phyloP scores from a whole-genome alignment of 352 stramenopile species.

The Pythium inflatum region DNA sequence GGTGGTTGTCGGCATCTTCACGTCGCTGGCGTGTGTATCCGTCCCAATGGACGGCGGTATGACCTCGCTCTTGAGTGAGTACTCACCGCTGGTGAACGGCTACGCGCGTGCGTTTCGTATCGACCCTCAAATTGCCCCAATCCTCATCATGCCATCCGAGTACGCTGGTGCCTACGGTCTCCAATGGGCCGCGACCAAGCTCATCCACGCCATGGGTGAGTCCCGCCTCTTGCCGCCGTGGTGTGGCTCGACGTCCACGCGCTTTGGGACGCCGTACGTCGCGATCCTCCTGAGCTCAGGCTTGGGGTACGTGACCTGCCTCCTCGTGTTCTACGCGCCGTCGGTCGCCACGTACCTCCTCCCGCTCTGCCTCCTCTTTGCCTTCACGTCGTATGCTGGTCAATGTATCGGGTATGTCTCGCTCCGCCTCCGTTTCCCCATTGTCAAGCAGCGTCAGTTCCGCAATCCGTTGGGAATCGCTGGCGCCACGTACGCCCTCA shows the following conservation, averaged over 20 bases:
- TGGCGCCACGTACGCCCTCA: conserved; percentile 25
- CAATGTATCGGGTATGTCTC: conserved; percentile 38
- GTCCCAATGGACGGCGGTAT: conserved; percentile 3
- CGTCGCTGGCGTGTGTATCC: conserved; percentile 1
- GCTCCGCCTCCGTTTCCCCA: conserved; percentile 19
- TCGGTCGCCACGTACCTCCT: conserved; percentile 14
- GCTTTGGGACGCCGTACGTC: conserved; percentile 19
- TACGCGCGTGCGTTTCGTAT: conserved; percentile 19
- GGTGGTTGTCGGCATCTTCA: conserved; percentile 7
- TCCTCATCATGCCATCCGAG: conserved; percentile 23
- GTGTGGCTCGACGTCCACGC: conserved; percentile 2
- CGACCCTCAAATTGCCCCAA: background rate
- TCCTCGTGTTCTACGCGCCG: conserved; percentile 15
- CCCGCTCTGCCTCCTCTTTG: conserved; percentile 27
- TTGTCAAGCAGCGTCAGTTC: conserved; percentile 12
- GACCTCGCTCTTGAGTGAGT: background rate
- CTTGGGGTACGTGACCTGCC: conserved; percentile 24
- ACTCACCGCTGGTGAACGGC: conserved; percentile 8
- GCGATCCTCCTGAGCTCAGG: conserved; percentile 10
- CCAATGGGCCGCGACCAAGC: conserved; percentile 13
- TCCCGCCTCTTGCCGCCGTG: conserved; percentile 20
- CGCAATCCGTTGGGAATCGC: conserved; percentile 27
- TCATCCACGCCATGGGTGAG: conserved; percentile 14
- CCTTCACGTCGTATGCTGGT: conserved; percentile 35
- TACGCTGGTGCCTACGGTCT: conserved; percentile 21